These are phyloP conservation scores for Penicillium canescens DNA, from an alignment of 495 filamentous ascomycete species.

Conservation along the genomic window DNA sequence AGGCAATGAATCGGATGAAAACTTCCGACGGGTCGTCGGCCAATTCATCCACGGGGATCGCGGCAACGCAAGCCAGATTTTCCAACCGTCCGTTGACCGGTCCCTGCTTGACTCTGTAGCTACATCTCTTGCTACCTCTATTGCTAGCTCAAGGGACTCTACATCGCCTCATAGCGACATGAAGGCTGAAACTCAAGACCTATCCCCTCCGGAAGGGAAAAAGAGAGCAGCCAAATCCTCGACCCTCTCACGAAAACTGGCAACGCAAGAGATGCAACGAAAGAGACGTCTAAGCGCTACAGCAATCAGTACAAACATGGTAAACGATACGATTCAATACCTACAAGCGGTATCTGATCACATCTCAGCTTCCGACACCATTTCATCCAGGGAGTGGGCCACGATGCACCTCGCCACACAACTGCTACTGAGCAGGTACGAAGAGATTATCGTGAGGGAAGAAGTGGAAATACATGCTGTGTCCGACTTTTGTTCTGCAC, in stretches of 20 bases:
- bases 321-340: slow-evolving; percentile 2
- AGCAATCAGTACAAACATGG: neutral
- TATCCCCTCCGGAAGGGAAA: neutral
- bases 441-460: neutral
- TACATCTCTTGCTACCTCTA: neutral
- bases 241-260: neutral
- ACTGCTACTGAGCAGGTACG: slow-evolving; percentile 1
- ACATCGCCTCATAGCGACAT: neutral
- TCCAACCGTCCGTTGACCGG: neutral
- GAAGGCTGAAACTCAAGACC: neutral
- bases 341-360: neutral
- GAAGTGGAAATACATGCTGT: neutral
- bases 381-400: neutral
- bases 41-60: neutral
- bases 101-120: neutral
- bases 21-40: neutral
- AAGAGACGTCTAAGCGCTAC: neutral
- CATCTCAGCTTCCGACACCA: neutral
- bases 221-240: neutral
- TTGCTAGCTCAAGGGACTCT: neutral
- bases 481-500: neutral
- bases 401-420: neutral
- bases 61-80: neutral
- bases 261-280: neutral
- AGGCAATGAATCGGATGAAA: neutral